These are phyloP conservation scores for Neophaeococcomyces aloes DNA, from an alignment of 2,329 filamentous ascomycete genomes.

Conservation along the genomic window DNA sequence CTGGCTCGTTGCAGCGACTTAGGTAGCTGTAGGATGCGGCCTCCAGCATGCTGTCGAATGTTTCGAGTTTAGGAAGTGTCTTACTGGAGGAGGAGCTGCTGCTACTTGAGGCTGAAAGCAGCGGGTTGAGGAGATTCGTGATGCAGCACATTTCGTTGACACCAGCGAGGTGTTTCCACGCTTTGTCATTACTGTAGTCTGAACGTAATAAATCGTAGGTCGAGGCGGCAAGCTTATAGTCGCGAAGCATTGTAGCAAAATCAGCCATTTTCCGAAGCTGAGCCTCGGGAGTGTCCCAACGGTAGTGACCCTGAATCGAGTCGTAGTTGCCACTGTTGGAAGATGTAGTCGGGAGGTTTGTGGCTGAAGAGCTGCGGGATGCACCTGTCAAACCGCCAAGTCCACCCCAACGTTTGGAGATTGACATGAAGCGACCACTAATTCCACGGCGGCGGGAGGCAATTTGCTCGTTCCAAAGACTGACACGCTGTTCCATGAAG, in stretches of 20 bases:
- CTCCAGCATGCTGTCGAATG: conserved; percentile 77
- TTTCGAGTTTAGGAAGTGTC: conserved; percentile 68
- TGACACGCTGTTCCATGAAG: conserved; percentile 86
- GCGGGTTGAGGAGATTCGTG: conserved; percentile 66
- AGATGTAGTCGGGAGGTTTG: conserved; percentile 33
- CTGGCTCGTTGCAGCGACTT: conserved; percentile 68
- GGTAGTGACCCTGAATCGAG: conserved; percentile 65
- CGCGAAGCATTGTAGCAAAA: conserved; percentile 91
- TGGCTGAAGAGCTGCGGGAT: conserved; percentile 49
- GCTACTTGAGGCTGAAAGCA: conserved; percentile 24
- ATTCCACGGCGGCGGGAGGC: conserved; percentile 81
- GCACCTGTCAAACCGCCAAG: conserved; percentile 51
- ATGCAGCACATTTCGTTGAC: conserved; percentile 92
- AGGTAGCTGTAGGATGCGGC: conserved; percentile 87
- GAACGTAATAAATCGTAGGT: conserved; percentile 82
- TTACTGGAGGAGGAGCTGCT: conserved; percentile 46
- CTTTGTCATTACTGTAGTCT: conserved; percentile 91
- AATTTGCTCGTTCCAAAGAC: conserved; percentile 94
- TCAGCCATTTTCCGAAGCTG: conserved; percentile 88
- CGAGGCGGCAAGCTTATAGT: conserved; percentile 85
- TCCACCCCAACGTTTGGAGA: conserved; percentile 80
- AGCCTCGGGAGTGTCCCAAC: conserved; percentile 73
- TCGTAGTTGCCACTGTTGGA: conserved; percentile 59
- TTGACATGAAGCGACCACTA: conserved; percentile 83
- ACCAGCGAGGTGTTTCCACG: conserved; percentile 89